phyloP scores from a whole-genome alignment of 306 rosid species.

The Glycyrrhiza uralensis region DNA sequence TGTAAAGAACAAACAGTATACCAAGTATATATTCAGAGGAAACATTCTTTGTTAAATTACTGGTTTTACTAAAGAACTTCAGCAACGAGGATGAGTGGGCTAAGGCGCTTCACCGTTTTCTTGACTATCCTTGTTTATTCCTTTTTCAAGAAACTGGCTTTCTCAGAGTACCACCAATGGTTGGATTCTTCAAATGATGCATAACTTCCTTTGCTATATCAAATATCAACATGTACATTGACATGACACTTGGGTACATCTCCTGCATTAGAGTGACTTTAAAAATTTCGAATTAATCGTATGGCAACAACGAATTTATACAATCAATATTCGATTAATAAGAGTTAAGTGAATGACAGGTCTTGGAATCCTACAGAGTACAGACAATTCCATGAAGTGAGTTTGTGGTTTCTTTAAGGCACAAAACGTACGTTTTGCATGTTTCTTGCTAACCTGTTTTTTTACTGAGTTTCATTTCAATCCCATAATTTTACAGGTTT shows the following conservation, averaged over 20 bases:
- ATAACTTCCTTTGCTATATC: not conserved
- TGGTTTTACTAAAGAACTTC: not conserved
- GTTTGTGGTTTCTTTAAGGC: constrained; percentile 37
- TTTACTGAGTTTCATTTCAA: not conserved
- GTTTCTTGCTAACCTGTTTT: constrained; percentile 22
- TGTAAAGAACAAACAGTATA: too few relatives aligned
- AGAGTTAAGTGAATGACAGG: constrained; percentile 31
- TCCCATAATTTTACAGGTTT: not conserved
- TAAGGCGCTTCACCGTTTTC: not conserved
- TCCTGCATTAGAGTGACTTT: not conserved
- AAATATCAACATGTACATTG: too few relatives aligned
- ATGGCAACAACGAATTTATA: not conserved
- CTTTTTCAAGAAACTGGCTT: not conserved
- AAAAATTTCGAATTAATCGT: not conserved
- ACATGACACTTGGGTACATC: constrained; percentile 4
- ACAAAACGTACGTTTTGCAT: constrained; percentile 14
- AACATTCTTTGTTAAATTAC: not conserved
- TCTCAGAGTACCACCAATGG: not conserved
- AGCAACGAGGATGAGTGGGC: not conserved
- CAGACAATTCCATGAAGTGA: constrained; percentile 26
- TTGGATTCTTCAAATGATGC: not conserved
- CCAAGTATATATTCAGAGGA: too few relatives aligned
- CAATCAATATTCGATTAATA: constrained; percentile 10
- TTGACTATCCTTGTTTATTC: not conserved
- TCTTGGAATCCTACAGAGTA: constrained; percentile 41